phyloP scores from a whole-genome alignment of 2,329 filamentous ascomycete genomes.

The Penicillium nordicum region DNA sequence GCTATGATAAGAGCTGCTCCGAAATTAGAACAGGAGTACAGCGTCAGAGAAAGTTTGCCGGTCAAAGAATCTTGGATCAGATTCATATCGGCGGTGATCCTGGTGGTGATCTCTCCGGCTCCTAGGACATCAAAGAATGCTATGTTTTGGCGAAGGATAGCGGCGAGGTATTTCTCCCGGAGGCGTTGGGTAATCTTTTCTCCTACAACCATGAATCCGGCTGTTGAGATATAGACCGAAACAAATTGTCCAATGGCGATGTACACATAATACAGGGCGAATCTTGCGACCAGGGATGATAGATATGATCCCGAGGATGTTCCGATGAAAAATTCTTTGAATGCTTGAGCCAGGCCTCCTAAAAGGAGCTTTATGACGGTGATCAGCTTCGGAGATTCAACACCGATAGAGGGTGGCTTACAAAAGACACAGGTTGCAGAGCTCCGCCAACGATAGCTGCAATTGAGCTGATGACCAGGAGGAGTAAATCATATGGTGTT shows the following conservation, averaged over 20 bases:
- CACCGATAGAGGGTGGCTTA: not conserved
- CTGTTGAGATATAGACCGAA: not conserved
- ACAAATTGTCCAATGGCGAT: not conserved
- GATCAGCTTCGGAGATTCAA: not conserved
- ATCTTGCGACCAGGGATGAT: not conserved
- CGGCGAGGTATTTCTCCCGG: constrained; percentile 59
- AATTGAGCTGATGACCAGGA: not conserved
- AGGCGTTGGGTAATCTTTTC: not conserved
- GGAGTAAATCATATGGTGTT: not conserved
- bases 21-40: not conserved
- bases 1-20: not conserved
- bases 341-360: not conserved
- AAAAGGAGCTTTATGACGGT: not conserved
- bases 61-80: not conserved
- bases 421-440: not conserved
- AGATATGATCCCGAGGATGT: not conserved
- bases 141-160: constrained; percentile 75
- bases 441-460: not conserved
- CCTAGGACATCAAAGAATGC: constrained; percentile 81
- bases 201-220: not conserved
- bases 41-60: not conserved
- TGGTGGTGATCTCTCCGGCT: constrained; percentile 77
- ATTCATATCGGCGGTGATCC: constrained; percentile 74
- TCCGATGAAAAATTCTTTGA: not conserved
- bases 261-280: not conserved